These are phyloP conservation scores for Phytopythium mirpurense DNA, from an alignment of 352 stramenopile genomes.

Conservation along the genomic window DNA sequence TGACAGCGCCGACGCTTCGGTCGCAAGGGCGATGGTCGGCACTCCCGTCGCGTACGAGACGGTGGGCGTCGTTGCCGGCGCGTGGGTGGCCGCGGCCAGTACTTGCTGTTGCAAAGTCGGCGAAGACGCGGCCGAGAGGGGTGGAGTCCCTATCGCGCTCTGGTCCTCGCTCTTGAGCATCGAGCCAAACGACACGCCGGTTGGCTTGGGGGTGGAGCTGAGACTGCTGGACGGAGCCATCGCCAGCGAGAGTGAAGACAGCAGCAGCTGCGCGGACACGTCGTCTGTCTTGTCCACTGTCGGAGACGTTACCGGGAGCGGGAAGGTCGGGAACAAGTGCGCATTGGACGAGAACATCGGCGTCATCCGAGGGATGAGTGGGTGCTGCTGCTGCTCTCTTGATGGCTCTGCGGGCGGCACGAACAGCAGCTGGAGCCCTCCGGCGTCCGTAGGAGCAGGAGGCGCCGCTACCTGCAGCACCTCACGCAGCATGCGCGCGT, in stretches of 20 bases:
- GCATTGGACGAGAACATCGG: constrained; percentile 4
- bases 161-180: neutral
- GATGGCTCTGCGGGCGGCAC: constrained; percentile 18
- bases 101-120: constrained; percentile 13
- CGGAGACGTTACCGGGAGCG: constrained; percentile 3
- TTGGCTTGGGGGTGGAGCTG: neutral
- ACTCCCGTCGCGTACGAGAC: constrained; percentile 7
- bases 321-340: constrained; percentile 11
- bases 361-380: constrained; percentile 1
- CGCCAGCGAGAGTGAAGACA: constrained; percentile 1
- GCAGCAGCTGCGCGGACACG: constrained; percentile 11
- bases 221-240: neutral
- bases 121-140: neutral
- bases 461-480: constrained; percentile 19
- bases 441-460: neutral
- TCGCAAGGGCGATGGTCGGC: neutral
- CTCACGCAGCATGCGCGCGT: constrained; percentile 37
- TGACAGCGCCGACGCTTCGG: constrained; percentile 6
- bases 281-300: neutral
- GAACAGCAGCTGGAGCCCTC: constrained; percentile 29
- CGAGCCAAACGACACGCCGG: neutral
- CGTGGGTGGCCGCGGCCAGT: neutral
- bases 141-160: neutral
- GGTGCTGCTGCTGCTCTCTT: constrained; percentile 4
- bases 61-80: neutral